Evolutionary conservation across 1,284 basidiomycete species (phyloP), one percentile per base, ranked within the genome.

Genomic region (Ustilago lituana): DNA sequence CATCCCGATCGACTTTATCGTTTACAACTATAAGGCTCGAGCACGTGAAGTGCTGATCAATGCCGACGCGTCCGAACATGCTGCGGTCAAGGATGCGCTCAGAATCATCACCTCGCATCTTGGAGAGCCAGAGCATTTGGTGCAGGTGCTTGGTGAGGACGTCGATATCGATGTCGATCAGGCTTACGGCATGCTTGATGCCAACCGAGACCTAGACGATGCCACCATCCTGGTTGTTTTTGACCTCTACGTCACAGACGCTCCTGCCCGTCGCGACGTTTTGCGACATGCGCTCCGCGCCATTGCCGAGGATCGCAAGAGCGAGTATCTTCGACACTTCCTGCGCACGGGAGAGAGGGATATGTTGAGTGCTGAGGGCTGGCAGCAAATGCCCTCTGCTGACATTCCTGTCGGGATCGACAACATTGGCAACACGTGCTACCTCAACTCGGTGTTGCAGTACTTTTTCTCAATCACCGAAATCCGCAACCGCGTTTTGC

Each of bases 401-500:
- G 90, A 92, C 61, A 85, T 89, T 74, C 93, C 93, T 14, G 87
- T 92, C 50, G 93, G 93, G 1, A 86, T 94, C 29, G 91, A 94
- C 79, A 94, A 95, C 79, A 88, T 96, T 29, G 93, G 93, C 49
- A 96, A 96, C 78, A 94, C 92, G 0, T 94, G 92, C 80, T 95
- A 94, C 81, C 86, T 95, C 52, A 94, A 94, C 81, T 94, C 92
- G 17, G 84, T 93, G 22, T 84, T 93, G 14, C 82, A 94, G 88
- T 96, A 96, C 82, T 94, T 96, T 81, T 95, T 93, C 82, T 94
- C 93, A n/a, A 92, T 96, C 82, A 90, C 88, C 76, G 91, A 93
- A 43, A 85, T 96, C 24, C 87, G 93, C 35, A 89, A 89, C 10
- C 88, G 90, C 7, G 88, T 95, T 15, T 83, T 87, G 23, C 86